Conservation (phyloP, 805 yeast species). For the Ogataea sp. region DNA sequence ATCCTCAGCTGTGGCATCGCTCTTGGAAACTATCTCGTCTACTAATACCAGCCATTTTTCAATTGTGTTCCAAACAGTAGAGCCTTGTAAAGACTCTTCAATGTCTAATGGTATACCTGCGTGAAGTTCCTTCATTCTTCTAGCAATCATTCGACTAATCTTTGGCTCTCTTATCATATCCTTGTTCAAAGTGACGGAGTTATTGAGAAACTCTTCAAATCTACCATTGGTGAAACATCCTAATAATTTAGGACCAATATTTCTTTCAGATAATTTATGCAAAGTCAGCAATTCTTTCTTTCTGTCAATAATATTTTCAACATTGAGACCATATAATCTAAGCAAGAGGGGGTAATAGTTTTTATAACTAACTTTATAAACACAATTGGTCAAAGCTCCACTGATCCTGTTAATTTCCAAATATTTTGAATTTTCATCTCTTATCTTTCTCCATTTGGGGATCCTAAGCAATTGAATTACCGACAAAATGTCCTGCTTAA, state of each 20-base stretch:
- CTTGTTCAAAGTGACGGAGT: slow-evolving; percentile 70
- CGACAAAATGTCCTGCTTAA: slow-evolving; percentile 70
- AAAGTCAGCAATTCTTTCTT: slow-evolving; percentile 68
- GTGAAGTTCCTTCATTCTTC: slow-evolving; percentile 95
- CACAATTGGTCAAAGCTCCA: slow-evolving; percentile 91
- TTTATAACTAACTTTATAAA: slow-evolving; percentile 51
- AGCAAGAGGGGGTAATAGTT: slow-evolving; percentile 55
- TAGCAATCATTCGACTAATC: slow-evolving; percentile 76
- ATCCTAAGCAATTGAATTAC: slow-evolving; percentile 56
- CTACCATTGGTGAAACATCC: slow-evolving; percentile 93
- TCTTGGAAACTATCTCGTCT: slow-evolving; percentile 28
- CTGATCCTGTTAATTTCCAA: slow-evolving; percentile 60
- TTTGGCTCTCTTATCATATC: slow-evolving; percentile 68
- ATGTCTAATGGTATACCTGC: slow-evolving; percentile 59
- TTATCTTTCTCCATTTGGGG: slow-evolving; percentile 70
- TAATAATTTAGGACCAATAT: slow-evolving; percentile 80
- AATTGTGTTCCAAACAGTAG: slow-evolving; percentile 63
- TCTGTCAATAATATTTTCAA: slow-evolving; percentile 78
- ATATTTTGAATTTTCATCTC: slow-evolving; percentile 27
- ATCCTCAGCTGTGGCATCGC: slow-evolving; percentile 26
- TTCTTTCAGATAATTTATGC: slow-evolving; percentile 62
- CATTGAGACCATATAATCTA: slow-evolving; percentile 85
- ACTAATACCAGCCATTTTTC: slow-evolving; percentile 61
- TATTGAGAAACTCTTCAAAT: slow-evolving; percentile 84
- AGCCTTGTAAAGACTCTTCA: slow-evolving; percentile 50